Base-by-base conservation (phyloP, 208 protist species). In the Crithidia expoeki region DNA sequence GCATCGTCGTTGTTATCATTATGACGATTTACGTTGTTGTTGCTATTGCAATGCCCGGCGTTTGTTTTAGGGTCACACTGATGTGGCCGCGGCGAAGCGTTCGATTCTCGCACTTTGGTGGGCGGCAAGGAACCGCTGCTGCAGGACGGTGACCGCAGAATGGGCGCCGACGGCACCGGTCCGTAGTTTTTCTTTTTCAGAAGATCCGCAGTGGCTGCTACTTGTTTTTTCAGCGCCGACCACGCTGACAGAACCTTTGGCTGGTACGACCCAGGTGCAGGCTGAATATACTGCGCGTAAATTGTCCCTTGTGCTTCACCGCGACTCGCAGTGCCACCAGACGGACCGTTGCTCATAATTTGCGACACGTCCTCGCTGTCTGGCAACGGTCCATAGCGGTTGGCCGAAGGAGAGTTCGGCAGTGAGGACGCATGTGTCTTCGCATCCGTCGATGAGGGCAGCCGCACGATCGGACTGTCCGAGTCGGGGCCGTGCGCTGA, bases 391-490 rank as follows among this genome's bases (percentile, higher is more conserved):
- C 33, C 30, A 60, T 74, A 68, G 10, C 60, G 68, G 47, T 67
- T 67, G 1, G 68, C 59, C 4, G 50, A 67, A 2, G 34, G 21
- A 2, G 60, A 33, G n/a, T 46, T 12, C 10, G 34, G 19, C 46
- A 17, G 6, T 6, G 60, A 46, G 10, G 60, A 65, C 46, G 12
- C 46, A 7, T 10, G 46, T 17, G 60, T 44, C 30, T 7, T 25
- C 5, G 46, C 32, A 10, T 64, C 58, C 5, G 28, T 21, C 17
- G 58, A 64, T 16, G 58, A 64, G 12, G 58, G 58, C 58, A 64
- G 58, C 2, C 58, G 58, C 25, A 64, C 58, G 42, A 64, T 64
- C 1, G 58, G 58, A 23, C 58, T 52, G 42, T 64, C 58, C 19
- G 34, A 38, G 14, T 64, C 58, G 25, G 58, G 42, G 10, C 42